Conservation (phyloP, 1,139 yeast genomes). For the Magnusiomyces suaveolens region DNA sequence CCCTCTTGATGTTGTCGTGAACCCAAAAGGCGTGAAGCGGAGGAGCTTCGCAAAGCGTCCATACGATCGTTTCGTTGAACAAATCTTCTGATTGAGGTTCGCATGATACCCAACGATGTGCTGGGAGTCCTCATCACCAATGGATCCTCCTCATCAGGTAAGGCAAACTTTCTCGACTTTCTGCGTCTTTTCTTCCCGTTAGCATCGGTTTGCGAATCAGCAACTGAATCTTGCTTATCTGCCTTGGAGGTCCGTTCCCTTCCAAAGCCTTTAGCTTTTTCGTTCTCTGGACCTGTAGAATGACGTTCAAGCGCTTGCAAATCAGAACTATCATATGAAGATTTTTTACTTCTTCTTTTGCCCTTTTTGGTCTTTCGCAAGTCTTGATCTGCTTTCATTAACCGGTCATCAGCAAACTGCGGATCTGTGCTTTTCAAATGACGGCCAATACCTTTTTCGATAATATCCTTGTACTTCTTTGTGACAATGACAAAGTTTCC, state of each 20-base stretch:
- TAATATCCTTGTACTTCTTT: neutral
- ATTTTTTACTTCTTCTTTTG: neutral
- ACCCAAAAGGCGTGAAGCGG: neutral
- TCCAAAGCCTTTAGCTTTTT: no score
- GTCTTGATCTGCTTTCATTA: neutral
- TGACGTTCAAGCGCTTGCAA: no score
- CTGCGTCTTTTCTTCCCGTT: neutral
- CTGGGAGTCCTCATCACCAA: neutral
- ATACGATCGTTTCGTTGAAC: neutral
- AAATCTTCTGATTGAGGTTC: neutral
- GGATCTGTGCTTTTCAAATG: neutral
- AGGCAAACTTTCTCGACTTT: neutral
- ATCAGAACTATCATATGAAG: no score
- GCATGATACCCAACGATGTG: neutral
- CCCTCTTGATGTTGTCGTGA: neutral
- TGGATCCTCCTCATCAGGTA: neutral
- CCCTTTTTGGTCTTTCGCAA: neutral
- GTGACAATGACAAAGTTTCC: constrained; percentile 1
- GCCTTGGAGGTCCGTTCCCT: no score
- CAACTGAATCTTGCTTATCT: neutral
- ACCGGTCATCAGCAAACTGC: neutral
- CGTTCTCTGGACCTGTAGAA: no score
- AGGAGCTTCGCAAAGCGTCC: no score
- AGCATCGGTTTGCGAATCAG: neutral
- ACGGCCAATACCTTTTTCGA: neutral